phyloP scores from a whole-genome alignment of 2,329 filamentous ascomycete species.

The Triangularia verruculosa region DNA sequence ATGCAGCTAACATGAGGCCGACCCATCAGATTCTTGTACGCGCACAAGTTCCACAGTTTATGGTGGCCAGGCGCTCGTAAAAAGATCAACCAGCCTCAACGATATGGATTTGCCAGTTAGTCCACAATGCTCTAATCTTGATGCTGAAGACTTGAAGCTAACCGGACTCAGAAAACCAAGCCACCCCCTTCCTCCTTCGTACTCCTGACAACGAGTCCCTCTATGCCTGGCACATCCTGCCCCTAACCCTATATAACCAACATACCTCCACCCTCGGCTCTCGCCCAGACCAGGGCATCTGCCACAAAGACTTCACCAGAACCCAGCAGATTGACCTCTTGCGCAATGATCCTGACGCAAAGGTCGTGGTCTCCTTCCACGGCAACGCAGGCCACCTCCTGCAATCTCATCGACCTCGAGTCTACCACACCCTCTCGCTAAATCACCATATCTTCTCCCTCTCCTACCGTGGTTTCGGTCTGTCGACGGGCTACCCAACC shows the following conservation, averaged over 20 bases:
- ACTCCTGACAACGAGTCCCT: conserved; percentile 74
- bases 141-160: too few relatives aligned
- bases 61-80: conserved; percentile 44
- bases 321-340: conserved; percentile 61
- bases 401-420: conserved; percentile 70
- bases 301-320: conserved; percentile 52
- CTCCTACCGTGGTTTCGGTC: conserved; percentile 87
- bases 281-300: conserved; percentile 42
- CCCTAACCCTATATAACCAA: conserved; percentile 69
- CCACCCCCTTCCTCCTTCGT: conserved; percentile 75
- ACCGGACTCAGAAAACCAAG: conserved; percentile 66
- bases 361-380: conserved; percentile 58
- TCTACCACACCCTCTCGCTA: conserved; percentile 72
- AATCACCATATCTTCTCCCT: conserved; percentile 77
- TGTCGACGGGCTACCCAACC: conserved; percentile 73
- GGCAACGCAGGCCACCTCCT: conserved; percentile 85
- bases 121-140: too few relatives aligned
- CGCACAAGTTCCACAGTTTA: conserved; percentile 72
- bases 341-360: conserved; percentile 59
- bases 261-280: conserved; percentile 62
- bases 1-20: neutral
- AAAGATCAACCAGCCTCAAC: conserved; percentile 67
- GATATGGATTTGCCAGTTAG: conserved; percentile 82
- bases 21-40: conserved; percentile 68
- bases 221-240: conserved; percentile 89